Evolutionary conservation across 345 rosid species (phyloP).

Genomic region (Eucalyptus cloeziana): DNA sequence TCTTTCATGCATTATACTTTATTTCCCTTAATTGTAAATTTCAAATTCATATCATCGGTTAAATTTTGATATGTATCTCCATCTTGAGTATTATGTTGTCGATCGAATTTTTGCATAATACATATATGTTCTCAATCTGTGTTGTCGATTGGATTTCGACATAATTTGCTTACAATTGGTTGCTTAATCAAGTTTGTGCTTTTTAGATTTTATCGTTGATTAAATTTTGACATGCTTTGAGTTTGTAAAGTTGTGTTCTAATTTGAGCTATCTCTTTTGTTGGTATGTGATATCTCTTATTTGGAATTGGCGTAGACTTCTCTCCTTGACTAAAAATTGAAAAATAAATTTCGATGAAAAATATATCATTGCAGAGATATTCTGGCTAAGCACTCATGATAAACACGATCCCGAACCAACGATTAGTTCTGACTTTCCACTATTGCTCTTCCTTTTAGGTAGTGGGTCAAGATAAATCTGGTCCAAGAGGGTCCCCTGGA

Average conservation of each 20-base stretch:
- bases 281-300: not conserved
- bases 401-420: not conserved
- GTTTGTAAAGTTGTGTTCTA: accelerated
- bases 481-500: not conserved
- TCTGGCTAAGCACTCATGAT: not conserved
- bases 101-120: too few relatives aligned
- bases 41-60: accelerated
- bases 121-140: not conserved
- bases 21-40: not conserved
- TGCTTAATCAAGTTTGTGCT: not conserved
- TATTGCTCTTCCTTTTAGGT: not conserved
- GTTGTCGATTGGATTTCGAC: not conserved
- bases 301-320: too few relatives aligned
- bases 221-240: not conserved
- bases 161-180: not conserved
- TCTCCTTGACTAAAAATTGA: not conserved
- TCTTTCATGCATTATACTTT: not conserved
- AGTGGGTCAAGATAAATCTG: not conserved
- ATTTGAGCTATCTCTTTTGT: not conserved
- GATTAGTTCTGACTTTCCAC: not conserved
- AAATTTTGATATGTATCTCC: too few relatives aligned
- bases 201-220: accelerated
- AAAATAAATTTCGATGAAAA: too few relatives aligned
- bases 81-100: too few relatives aligned
- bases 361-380: not conserved